phyloP scores from a whole-genome alignment of 2,329 filamentous ascomycete species.

The Aciculosporium take region DNA sequence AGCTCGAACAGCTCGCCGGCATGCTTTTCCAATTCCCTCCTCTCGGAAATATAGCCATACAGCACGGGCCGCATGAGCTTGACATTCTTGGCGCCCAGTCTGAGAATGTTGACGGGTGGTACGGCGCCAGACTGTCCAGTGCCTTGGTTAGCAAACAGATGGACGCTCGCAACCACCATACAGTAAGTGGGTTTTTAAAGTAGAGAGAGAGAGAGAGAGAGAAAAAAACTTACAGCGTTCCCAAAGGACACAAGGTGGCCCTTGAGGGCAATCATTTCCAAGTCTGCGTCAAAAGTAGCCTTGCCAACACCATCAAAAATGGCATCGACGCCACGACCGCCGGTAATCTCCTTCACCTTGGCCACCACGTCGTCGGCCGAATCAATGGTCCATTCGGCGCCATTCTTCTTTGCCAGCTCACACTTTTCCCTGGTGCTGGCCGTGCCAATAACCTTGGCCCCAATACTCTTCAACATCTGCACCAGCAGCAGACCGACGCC shows the following conservation, averaged over 20 bases:
- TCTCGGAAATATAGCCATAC: constrained; percentile 53
- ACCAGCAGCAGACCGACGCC: constrained; percentile 64
- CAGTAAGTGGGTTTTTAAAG: too few species aligned
- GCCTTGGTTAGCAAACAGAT: constrained; percentile 6
- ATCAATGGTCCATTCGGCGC: constrained; percentile 59
- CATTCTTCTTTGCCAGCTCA: constrained; percentile 51
- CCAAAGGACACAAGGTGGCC: constrained; percentile 68
- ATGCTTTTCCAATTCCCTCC: constrained; percentile 59
- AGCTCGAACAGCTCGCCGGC: constrained; percentile 58
- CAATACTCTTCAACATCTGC: constrained; percentile 58
- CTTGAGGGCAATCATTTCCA: constrained; percentile 63
- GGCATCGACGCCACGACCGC: constrained; percentile 55
- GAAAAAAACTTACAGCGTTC: constrained; percentile 47
- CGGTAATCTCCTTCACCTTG: constrained; percentile 55
- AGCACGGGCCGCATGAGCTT: constrained; percentile 63
- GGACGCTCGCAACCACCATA: too few species aligned
- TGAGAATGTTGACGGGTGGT: constrained; percentile 44
- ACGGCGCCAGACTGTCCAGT: constrained; percentile 49
- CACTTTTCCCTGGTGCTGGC: constrained; percentile 62
- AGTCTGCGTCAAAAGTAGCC: constrained; percentile 64
- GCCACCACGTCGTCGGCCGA: constrained; percentile 46
- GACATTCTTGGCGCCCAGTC: constrained; percentile 59
- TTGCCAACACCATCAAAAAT: constrained; percentile 83
- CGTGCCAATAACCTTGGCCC: constrained; percentile 67
- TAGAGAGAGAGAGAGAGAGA: neutral